Conservation (phyloP, 2,329 filamentous ascomycete genomes). For the Xylaria sp. region DNA sequence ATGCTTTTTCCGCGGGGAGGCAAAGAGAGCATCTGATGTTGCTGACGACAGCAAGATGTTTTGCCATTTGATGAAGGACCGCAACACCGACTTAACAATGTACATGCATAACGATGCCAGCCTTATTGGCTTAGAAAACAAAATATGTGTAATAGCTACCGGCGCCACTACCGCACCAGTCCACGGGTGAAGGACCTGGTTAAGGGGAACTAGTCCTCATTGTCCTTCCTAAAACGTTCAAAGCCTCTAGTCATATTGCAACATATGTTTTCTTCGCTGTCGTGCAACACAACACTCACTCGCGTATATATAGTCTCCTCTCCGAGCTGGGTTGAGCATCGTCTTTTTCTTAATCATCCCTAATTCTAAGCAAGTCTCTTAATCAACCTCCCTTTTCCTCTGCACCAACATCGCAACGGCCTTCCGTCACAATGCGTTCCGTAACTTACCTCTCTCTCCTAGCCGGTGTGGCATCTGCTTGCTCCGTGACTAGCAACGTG, state of each 20-base stretch:
- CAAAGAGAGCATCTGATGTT: conserved; percentile 22
- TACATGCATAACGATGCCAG: conserved; percentile 8
- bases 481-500: conserved; percentile 44
- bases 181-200: conserved; percentile 9
- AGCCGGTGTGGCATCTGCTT: conserved; percentile 36
- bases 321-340: background rate
- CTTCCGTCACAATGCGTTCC: conserved; percentile 25
- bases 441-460: conserved; percentile 26
- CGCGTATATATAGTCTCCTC: conserved; percentile 18
- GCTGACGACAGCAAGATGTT: conserved; percentile 25
- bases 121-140: conserved; percentile 6
- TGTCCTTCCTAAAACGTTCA: conserved; percentile 34
- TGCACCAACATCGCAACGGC: background rate
- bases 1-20: background rate
- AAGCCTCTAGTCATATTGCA: conserved; percentile 25
- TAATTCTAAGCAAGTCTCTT: background rate
- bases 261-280: conserved; percentile 24
- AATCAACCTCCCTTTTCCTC: background rate
- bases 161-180: background rate
- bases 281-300: conserved; percentile 6
- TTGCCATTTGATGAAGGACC: background rate
- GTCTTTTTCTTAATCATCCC: background rate
- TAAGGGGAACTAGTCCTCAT: conserved; percentile 1
- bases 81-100: background rate
- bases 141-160: conserved; percentile 3